Evolutionary conservation across 1,139 yeast genomes (phyloP), one percentile per base, ranked within the genome.

Genomic region (Citeromyces siamensis): DNA sequence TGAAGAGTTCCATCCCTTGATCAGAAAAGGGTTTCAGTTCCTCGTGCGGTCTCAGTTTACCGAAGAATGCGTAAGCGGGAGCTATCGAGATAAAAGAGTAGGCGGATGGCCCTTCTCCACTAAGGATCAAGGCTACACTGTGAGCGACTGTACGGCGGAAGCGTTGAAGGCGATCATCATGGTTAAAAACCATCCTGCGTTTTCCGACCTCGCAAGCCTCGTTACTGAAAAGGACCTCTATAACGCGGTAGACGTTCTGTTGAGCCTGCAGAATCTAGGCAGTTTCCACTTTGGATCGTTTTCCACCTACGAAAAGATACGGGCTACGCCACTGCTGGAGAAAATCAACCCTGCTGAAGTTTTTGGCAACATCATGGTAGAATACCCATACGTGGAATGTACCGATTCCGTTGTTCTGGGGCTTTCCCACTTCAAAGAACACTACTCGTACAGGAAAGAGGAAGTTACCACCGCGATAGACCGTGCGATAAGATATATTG

Each of bases 41-140:
- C 61, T 93, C 38, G 68, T 85, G 8, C 64, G 85, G 40, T 80
- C 95, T 0, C 97, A 90, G 50, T 86, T 90, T 53, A 81, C 81
- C 36, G 76, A 76, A 4, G 84, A 88, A 29, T 78, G 94, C 51
- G 84, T 59, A 3, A 69, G 66, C 1, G 94, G 93, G 4, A 76
- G 88, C 42, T 88, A 68, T 57, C 69, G 98, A 47, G 97, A 90
- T 51, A 70, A 67, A 41, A 66, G 98, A 39, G 67, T 66, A 36
- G 99, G 98, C n/a, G 94, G 85, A 0, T 93, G 95, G 93, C 96
- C 97, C 0, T 93, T 90, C 53, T 83, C 95, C 37, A 93, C 97
- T 0, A 85, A 86, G 50, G 79, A 82, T 12, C 98, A 93, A 58
- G 99, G 99, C 0, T 93, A 88, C 50, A 82, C 95, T 0, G 99